Evolutionary conservation across 2,329 filamentous ascomycete genomes (phyloP).

Genomic region (Macroventuria anomochaeta): DNA sequence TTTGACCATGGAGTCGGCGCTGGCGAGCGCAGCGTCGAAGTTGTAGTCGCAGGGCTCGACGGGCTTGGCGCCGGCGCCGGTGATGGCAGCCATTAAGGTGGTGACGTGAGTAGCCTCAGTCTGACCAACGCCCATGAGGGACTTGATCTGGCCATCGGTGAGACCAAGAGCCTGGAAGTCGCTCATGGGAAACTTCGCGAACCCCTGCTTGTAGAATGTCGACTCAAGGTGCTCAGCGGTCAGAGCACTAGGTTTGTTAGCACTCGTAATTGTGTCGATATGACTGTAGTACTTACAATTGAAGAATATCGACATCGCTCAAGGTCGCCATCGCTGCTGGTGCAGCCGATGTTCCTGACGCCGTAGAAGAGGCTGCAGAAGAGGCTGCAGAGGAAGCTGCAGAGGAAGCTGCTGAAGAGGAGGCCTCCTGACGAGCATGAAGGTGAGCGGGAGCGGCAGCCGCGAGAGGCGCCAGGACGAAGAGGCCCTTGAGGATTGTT

Average conservation of each 20-base stretch:
- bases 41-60: constrained; percentile 75
- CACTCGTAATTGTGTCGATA: constrained; percentile 22
- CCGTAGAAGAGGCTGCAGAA: constrained; percentile 22
- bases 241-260: constrained; percentile 63
- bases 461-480: constrained; percentile 45
- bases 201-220: constrained; percentile 74
- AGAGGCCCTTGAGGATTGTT: constrained; percentile 43
- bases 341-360: constrained; percentile 22
- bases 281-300: constrained; percentile 55
- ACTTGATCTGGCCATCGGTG: constrained; percentile 60
- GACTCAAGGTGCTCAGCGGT: constrained; percentile 78
- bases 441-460: constrained; percentile 41
- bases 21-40: constrained; percentile 66
- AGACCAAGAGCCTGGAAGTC: constrained; percentile 71
- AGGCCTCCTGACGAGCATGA: constrained; percentile 31
- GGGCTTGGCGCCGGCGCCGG: constrained; percentile 67
- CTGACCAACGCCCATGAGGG: constrained; percentile 66
- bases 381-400: constrained; percentile 25
- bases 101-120: constrained; percentile 70
- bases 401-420: constrained; percentile 25
- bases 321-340: constrained; percentile 43
- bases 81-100: constrained; percentile 65
- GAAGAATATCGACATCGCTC: constrained; percentile 59
- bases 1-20: constrained; percentile 70
- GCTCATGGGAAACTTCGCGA: constrained; percentile 67